Evolutionary conservation across 192 early-diverging fungal genomes (phyloP).

Genomic region (Geranomyces variabilis): DNA sequence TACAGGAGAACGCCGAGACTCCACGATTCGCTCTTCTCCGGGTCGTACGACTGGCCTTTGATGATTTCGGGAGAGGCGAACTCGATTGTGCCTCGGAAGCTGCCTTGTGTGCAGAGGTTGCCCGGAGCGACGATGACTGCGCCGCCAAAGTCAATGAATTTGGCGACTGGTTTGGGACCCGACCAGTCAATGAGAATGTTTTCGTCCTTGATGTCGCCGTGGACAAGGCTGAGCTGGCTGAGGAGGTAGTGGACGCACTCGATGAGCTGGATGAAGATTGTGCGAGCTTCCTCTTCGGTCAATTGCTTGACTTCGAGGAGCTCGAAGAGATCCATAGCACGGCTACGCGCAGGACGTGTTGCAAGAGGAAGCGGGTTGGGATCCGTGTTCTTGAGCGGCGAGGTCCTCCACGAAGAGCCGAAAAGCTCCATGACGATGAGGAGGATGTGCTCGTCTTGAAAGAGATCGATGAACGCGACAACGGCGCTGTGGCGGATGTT

Average conservation of each 20-base stretch:
- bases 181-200: slow-evolving; percentile 67
- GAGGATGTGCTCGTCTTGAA: slow-evolving; percentile 55
- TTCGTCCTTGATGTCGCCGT: slow-evolving; percentile 72
- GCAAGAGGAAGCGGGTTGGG: slow-evolving; percentile 21
- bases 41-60: slow-evolving; percentile 48
- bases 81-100: slow-evolving; percentile 67
- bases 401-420: slow-evolving; percentile 60
- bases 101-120: not conserved
- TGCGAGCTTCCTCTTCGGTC: slow-evolving; percentile 56
- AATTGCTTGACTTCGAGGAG: slow-evolving; percentile 57
- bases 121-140: slow-evolving; percentile 36
- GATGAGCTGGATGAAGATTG: slow-evolving; percentile 64
- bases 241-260: slow-evolving; percentile 54
- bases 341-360: slow-evolving; percentile 44
- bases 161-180: slow-evolving; percentile 49
- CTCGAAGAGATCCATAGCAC: slow-evolving; percentile 70
- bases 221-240: slow-evolving; percentile 52
- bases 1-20: slow-evolving; percentile 71
- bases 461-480: slow-evolving; percentile 58
- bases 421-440: slow-evolving; percentile 72
- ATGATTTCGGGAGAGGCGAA: slow-evolving; percentile 74
- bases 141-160: slow-evolving; percentile 72
- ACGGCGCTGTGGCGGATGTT: slow-evolving; percentile 60
- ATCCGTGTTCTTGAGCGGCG: slow-evolving; percentile 15
- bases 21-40: slow-evolving; percentile 68